These are phyloP conservation scores for Aspergillus neotritici DNA, from an alignment of 2,329 filamentous ascomycete species.

Conservation along the genomic window DNA sequence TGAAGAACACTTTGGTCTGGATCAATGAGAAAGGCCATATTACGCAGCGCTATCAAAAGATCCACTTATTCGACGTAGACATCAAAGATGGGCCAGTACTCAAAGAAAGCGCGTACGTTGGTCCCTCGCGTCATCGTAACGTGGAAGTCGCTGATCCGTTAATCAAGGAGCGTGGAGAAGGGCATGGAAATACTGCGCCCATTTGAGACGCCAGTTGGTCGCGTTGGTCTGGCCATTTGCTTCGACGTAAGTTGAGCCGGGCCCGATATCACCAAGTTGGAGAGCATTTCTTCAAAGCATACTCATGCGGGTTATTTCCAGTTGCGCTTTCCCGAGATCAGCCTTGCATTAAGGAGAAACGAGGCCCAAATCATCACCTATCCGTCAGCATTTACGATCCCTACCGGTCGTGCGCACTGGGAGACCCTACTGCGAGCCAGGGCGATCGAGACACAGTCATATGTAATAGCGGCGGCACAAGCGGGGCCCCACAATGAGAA, in stretches of 20 bases:
- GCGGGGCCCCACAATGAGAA: slow-evolving; percentile 68
- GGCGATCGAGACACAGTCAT: slow-evolving; percentile 84
- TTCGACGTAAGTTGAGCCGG: slow-evolving; percentile 58
- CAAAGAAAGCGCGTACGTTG: slow-evolving; percentile 53
- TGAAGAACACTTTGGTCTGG: slow-evolving; percentile 63
- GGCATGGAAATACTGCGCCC: slow-evolving; percentile 61
- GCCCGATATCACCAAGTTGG: not conserved
- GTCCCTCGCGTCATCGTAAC: not conserved
- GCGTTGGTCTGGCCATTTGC: slow-evolving; percentile 75
- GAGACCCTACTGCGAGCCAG: slow-evolving; percentile 68
- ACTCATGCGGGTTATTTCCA: slow-evolving; percentile 18
- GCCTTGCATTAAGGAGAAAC: slow-evolving; percentile 59
- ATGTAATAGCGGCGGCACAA: slow-evolving; percentile 82
- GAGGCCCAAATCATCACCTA: slow-evolving; percentile 75
- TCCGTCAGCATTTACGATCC: slow-evolving; percentile 83
- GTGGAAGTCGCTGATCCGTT: not conserved
- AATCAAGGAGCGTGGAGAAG: slow-evolving; percentile 56
- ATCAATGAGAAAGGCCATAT: slow-evolving; percentile 58
- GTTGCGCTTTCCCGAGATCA: slow-evolving; percentile 73
- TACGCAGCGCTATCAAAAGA: slow-evolving; percentile 69
- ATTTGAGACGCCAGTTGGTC: slow-evolving; percentile 67
- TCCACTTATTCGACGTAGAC: slow-evolving; percentile 79
- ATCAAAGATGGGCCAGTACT: slow-evolving; percentile 53
- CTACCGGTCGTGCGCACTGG: slow-evolving; percentile 84
- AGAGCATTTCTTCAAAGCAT: too few relatives aligned